Evolutionary conservation across 768 basidiomycete species (phyloP), one percentile per base, ranked within the genome.

Genomic region (Macrolepiota dolichaula): DNA sequence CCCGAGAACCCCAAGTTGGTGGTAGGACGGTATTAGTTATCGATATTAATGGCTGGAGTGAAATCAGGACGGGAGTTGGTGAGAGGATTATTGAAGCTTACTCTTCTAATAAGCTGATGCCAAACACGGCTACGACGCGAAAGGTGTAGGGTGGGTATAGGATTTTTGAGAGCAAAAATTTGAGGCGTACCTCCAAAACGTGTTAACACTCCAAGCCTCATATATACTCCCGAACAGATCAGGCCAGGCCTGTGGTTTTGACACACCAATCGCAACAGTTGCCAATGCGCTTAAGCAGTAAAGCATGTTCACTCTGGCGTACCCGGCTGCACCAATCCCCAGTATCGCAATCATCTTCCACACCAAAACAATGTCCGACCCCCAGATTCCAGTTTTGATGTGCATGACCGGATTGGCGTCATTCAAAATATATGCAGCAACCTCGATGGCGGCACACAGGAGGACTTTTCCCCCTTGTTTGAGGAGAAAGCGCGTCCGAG

Each of bases 91-190:
- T n/a, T 25, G 42, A 29, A 15, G 36, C 74, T 57, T 61, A 78
- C 77, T 55, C 69, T 70, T 55, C 72, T 70, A 29, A 77, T 50
- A 24, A 69, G 50, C 53, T 79, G 77, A 59, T 79, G 77, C 76
- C 77, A 79, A 0, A 68, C 67, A 35, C 69, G 69, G 17, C 76
- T 74, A 46, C 12, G 19, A 1, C 1, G 2, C 13, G 17, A 22
- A 29, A 32, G 3, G 7, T 32, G 55, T 10, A 56, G 9, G 32
- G 22, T 52, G 22, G 52, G 50, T 15, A 47, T 22, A 12, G 24
- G 0, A 24, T 11, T 49, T 25, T 36, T 38, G 40, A 35, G 47
- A 2, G 13, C 40, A 40, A 17, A 40, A 17, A 17, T 12, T 9
- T 44, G 27, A 53, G 4, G 58, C 57, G 5, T 25, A 53, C 62